These are phyloP conservation scores for Phytophthora constricta DNA, from an alignment of 352 stramenopile species.

Conservation along the genomic window DNA sequence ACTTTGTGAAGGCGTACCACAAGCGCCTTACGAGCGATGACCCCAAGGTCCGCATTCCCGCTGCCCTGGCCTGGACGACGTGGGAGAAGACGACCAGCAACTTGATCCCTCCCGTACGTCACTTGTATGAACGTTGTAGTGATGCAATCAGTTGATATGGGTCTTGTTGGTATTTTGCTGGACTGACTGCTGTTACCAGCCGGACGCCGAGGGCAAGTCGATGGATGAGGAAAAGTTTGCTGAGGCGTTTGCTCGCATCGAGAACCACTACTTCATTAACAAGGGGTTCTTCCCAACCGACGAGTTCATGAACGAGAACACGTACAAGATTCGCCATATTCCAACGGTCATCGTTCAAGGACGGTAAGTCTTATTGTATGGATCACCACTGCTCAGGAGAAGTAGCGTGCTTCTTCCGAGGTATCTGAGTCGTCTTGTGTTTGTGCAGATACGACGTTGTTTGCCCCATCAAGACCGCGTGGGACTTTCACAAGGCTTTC, in stretches of 20 bases:
- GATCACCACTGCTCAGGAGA: too few relatives aligned
- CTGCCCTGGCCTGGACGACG: constrained; percentile 90
- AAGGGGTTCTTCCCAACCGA: constrained; percentile 90
- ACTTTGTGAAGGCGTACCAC: constrained; percentile 90
- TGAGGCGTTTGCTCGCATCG: constrained; percentile 92
- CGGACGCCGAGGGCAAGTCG: constrained; percentile 74
- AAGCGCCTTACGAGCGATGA: constrained; percentile 89
- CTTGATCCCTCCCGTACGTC: constrained; percentile 66
- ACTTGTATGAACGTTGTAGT: not conserved
- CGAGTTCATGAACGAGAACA: constrained; percentile 90
- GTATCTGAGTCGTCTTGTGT: not conserved
- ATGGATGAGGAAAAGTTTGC: constrained; percentile 86
- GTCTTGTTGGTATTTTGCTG: constrained; percentile 4
- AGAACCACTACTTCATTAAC: constrained; percentile 94
- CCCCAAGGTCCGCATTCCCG: constrained; percentile 77
- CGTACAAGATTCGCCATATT: constrained; percentile 92
- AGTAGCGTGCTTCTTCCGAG: not conserved
- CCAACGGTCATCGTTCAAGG: constrained; percentile 93
- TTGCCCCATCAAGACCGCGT: constrained; percentile 87
- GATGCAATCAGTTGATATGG: not conserved
- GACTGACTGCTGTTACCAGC: constrained; percentile 30
- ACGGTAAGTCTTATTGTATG: too few relatives aligned
- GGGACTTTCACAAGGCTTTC: constrained; percentile 86
- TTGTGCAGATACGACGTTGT: constrained; percentile 84
- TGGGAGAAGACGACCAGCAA: constrained; percentile 93